Conservation (phyloP, 1,139 yeast species). For the Nakaseomyces nivariensis region DNA sequence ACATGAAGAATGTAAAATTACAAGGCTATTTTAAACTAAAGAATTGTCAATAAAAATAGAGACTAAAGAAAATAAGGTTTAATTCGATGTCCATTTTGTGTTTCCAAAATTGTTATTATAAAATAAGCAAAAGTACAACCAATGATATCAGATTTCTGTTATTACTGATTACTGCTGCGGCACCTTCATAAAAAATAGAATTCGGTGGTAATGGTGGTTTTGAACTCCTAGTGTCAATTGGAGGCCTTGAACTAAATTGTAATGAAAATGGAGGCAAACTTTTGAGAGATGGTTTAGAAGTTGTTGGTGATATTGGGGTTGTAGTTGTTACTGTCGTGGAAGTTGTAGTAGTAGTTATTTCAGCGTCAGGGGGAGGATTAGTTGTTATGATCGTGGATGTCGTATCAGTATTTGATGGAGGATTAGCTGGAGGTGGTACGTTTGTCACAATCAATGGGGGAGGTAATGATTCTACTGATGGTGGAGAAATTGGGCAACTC, state of each 20-base stretch:
- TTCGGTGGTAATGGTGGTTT: neutral
- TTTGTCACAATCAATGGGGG: neutral
- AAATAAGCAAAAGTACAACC: neutral
- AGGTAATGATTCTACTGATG: neutral
- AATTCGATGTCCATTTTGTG: too few species aligned
- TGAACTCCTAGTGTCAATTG: neutral
- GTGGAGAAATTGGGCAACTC: neutral
- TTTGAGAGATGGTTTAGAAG: neutral
- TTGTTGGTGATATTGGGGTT: neutral
- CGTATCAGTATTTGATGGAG: neutral
- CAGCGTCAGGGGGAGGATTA: neutral
- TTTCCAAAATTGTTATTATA: neutral
- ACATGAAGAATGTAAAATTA: too few species aligned
- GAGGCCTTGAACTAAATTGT: neutral
- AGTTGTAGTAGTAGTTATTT: neutral
- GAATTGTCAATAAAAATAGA: too few species aligned
- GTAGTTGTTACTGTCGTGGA: neutral
- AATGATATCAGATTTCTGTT: neutral
- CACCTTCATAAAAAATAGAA: neutral
- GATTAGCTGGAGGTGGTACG: neutral
- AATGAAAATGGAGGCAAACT: neutral
- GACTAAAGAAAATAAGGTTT: too few species aligned
- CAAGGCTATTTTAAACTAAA: too few species aligned
- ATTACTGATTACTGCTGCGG: neutral
- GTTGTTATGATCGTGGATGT: neutral